phyloP scores from a whole-genome alignment of 2,329 filamentous ascomycete genomes.

The Trichoderma endophyticum region DNA sequence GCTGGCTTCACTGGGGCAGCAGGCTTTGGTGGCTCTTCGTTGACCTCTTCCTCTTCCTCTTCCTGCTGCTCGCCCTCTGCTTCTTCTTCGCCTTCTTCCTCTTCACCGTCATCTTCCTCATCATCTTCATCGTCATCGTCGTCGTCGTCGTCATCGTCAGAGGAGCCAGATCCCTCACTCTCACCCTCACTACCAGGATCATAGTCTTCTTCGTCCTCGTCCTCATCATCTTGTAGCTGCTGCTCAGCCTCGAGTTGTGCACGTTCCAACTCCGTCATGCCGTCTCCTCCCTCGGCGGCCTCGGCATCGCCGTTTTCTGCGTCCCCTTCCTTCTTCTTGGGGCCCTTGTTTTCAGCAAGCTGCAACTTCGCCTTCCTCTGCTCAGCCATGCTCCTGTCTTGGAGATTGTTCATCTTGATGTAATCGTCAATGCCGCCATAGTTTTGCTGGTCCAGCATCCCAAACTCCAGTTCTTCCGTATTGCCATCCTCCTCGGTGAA shows the following conservation, averaged over 20 bases:
- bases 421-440: slow-evolving; percentile 64
- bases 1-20: slow-evolving; percentile 9
- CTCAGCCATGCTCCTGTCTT: slow-evolving; percentile 67
- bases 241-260: slow-evolving; percentile 52
- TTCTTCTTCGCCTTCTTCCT: slow-evolving; percentile 32
- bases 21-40: slow-evolving; percentile 21
- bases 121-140: slow-evolving; percentile 32
- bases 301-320: slow-evolving; percentile 35
- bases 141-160: slow-evolving; percentile 41
- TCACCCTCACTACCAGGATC: slow-evolving; percentile 61
- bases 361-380: slow-evolving; percentile 62
- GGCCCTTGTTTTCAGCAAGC: slow-evolving; percentile 55
- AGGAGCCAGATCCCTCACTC: slow-evolving; percentile 54
- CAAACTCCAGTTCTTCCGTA: slow-evolving; percentile 63
- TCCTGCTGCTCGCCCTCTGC: slow-evolving; percentile 30
- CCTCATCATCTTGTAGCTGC: slow-evolving; percentile 56
- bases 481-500: slow-evolving; percentile 46
- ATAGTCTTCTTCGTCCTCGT: slow-evolving; percentile 64
- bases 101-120: slow-evolving; percentile 33
- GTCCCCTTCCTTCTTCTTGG: slow-evolving; percentile 44
- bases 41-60: slow-evolving; percentile 24
- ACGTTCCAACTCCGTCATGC: slow-evolving; percentile 47
- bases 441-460: slow-evolving; percentile 68
- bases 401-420: slow-evolving; percentile 57
- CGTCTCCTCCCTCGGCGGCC: slow-evolving; percentile 36